These are phyloP conservation scores for Suillus subluteus DNA, from an alignment of 768 basidiomycete genomes.

Conservation along the genomic window DNA sequence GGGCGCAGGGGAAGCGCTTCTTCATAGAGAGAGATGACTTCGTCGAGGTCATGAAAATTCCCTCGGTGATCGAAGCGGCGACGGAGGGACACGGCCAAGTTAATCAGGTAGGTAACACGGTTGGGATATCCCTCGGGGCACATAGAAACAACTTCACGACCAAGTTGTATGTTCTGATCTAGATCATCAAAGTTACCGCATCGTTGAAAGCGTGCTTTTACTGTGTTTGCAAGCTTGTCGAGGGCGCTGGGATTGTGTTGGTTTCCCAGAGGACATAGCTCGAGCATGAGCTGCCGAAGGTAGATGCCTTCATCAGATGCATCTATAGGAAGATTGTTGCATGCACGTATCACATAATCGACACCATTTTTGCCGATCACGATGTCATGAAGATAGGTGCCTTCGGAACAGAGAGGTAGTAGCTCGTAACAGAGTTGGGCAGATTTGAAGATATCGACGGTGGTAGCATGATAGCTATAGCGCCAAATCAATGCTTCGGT, in stretches of 20 bases:
- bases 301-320: constrained; percentile 25
- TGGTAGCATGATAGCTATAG: constrained; percentile 24
- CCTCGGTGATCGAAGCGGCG: constrained; percentile 18
- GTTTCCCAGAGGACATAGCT: constrained; percentile 8
- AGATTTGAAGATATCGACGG: neutral
- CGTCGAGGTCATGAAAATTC: constrained; percentile 18
- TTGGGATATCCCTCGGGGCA: constrained; percentile 22
- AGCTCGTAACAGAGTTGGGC: neutral
- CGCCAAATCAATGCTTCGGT: constrained; percentile 22
- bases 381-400: constrained; percentile 19
- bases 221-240: constrained; percentile 25
- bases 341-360: constrained; percentile 23
- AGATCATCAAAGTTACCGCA: constrained; percentile 22
- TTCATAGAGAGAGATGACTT: constrained; percentile 18
- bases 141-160: constrained; percentile 22
- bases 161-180: constrained; percentile 19
- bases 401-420: constrained; percentile 15
- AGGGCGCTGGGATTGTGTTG: constrained; percentile 20
- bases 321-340: constrained; percentile 17
- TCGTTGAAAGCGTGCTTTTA: constrained; percentile 21
- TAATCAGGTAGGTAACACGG: constrained; percentile 17
- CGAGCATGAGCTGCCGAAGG: constrained; percentile 15
- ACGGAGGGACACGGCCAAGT: constrained; percentile 21
- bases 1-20: constrained; percentile 11
- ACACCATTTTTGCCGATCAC: neutral